Conservation (phyloP, 495 filamentous ascomycete genomes). For the Hamigera avellanea region DNA sequence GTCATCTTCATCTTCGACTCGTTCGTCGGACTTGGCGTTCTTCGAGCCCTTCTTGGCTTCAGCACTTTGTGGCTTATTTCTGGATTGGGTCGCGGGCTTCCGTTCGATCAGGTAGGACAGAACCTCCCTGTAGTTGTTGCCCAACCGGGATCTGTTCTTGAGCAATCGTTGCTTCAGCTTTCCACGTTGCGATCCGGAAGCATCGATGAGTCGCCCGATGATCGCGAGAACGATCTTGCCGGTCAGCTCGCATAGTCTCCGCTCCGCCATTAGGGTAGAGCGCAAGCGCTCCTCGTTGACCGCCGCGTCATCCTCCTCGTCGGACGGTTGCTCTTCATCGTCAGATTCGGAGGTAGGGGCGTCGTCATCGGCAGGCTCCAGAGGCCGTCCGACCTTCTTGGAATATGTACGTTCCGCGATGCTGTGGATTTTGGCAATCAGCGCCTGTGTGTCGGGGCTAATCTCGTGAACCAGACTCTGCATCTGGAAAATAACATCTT, state of each 20-base stretch:
- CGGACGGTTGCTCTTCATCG: constrained; percentile 21
- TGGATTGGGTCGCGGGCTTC: constrained; percentile 36
- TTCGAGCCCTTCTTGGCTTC: constrained; percentile 20
- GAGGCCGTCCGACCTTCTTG: constrained; percentile 49
- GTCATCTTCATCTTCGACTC: constrained; percentile 33
- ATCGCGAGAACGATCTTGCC: constrained; percentile 73
- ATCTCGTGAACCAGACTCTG: constrained; percentile 56
- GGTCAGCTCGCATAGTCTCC: constrained; percentile 72
- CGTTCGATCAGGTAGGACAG: constrained; percentile 59
- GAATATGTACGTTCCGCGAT: constrained; percentile 65
- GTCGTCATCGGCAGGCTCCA: constrained; percentile 63
- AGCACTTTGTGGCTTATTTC: constrained; percentile 22
- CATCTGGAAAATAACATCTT: constrained; percentile 38
- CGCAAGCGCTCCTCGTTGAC: constrained; percentile 45
- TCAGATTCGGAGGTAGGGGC: constrained; percentile 37
- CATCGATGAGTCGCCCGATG: constrained; percentile 60
- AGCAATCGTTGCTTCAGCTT: constrained; percentile 51
- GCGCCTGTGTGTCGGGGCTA: constrained; percentile 37
- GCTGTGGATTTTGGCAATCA: constrained; percentile 63
- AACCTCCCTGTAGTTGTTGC: constrained; percentile 66
- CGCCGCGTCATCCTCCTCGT: constrained; percentile 38
- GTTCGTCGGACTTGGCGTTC: constrained; percentile 27
- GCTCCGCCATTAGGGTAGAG: constrained; percentile 60
- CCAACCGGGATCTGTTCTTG: constrained; percentile 55
- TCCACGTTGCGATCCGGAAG: constrained; percentile 42